Percentiles rank a stretch among this genome's conserved stretches.
phyloP scores from a whole-genome alignment of 176 grass and related monocot species.

The Triticum timopheevii region DNA sequence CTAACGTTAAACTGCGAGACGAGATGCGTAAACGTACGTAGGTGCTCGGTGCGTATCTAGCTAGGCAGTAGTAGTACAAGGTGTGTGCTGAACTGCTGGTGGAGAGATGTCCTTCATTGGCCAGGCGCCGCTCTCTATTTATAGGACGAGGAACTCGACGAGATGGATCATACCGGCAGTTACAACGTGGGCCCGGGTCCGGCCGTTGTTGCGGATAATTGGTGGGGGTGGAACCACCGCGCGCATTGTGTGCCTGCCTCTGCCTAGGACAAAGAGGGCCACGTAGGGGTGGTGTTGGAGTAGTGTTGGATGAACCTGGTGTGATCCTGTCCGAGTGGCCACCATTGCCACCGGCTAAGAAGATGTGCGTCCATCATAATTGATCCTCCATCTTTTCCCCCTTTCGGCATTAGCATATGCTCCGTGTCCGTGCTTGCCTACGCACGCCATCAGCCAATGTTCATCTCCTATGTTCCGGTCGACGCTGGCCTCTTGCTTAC shows the following conservation, averaged over 20 bases:
- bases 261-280: background rate
- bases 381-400: background rate
- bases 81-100: background rate
- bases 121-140: slow-evolving; percentile 34
- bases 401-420: background rate
- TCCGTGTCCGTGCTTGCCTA: background rate
- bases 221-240: slow-evolving; percentile 13
- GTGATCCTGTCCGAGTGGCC: slow-evolving; percentile 32
- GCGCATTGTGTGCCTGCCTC: slow-evolving; percentile 2
- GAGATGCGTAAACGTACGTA: background rate
- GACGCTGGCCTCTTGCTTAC: background rate
- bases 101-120: slow-evolving; percentile 12
- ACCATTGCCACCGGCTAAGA: background rate
- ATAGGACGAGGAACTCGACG: background rate
- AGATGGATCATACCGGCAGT: background rate
- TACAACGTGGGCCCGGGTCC: slow-evolving; percentile 14
- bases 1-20: background rate
- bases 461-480: slow-evolving; percentile 13
- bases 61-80: background rate
- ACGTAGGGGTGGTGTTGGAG: slow-evolving; percentile 13
- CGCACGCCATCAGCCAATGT: slow-evolving; percentile 19
- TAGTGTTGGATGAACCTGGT: background rate
- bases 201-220: slow-evolving; percentile 32
- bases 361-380: background rate
- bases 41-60: background rate